Evolutionary conservation across 2,329 filamentous ascomycete genomes (phyloP).

Genomic region (Sclerotinia subarctica): DNA sequence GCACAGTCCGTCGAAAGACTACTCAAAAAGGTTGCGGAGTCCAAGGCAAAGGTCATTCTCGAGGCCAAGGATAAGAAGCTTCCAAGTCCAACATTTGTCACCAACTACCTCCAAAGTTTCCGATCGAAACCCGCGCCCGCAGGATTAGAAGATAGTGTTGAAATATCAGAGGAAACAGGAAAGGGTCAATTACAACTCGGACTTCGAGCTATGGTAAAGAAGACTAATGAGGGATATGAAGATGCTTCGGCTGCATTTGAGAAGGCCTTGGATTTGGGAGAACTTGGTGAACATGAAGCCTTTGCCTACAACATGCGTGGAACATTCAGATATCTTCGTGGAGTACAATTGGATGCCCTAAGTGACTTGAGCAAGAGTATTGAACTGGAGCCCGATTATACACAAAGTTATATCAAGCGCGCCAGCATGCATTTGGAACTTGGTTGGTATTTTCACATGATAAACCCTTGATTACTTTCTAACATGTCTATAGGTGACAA

Average conservation of each 20-base stretch:
- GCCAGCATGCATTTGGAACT: conserved; percentile 97
- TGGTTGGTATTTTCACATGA: conserved; percentile 50
- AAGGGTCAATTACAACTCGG: conserved; percentile 84
- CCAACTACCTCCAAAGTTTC: conserved; percentile 99
- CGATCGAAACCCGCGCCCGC: conserved; percentile 73
- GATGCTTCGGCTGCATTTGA: conserved; percentile 84
- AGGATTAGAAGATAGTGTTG: conserved; percentile 78
- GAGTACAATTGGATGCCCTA: conserved; percentile 80
- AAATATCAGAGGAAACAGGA: conserved; percentile 73
- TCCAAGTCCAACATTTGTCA: conserved; percentile 93
- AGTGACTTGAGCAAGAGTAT: conserved; percentile 89
- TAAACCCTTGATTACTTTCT: conserved; percentile 28
- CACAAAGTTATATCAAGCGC: conserved; percentile 97
- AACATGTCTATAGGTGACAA: conserved; percentile 60
- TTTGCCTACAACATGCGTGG: conserved; percentile 95
- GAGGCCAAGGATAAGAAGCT: conserved; percentile 76
- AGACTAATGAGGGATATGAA: conserved; percentile 87
- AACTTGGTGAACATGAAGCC: conserved; percentile 78
- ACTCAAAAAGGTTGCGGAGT: conserved; percentile 93
- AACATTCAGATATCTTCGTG: conserved; percentile 89
- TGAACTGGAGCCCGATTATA: conserved; percentile 80
- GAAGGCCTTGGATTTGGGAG: conserved; percentile 77
- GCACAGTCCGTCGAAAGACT: conserved; percentile 88
- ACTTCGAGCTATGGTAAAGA: conserved; percentile 74
- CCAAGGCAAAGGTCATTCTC: conserved; percentile 88